Evolutionary conservation across 768 basidiomycete genomes (phyloP).

Genomic region (Leccinum broughii): DNA sequence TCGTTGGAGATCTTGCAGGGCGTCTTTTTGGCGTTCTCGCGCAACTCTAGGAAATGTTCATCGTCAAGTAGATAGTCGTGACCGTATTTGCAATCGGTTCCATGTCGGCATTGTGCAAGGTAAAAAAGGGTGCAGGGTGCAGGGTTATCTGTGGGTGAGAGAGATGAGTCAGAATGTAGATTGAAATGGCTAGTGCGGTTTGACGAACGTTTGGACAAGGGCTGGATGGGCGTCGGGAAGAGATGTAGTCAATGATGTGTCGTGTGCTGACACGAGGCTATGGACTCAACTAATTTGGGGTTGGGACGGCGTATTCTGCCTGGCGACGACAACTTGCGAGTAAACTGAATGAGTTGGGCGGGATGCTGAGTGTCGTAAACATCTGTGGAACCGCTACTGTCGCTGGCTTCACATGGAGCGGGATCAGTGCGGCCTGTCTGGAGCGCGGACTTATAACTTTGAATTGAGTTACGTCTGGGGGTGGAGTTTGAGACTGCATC

Average conservation of each 20-base stretch:
- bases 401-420: slow-evolving; percentile 45
- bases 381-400: slow-evolving; percentile 48
- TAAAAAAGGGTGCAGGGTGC: slow-evolving; percentile 70
- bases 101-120: slow-evolving; percentile 60
- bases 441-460: slow-evolving; percentile 45
- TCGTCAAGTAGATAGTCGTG: slow-evolving; percentile 60
- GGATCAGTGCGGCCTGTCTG: slow-evolving; percentile 24
- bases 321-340: slow-evolving; percentile 32
- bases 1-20: slow-evolving; percentile 62
- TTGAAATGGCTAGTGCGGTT: slow-evolving; percentile 6
- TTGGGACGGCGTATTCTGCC: slow-evolving; percentile 45
- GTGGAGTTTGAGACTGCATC: slow-evolving; percentile 16
- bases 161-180: background rate
- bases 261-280: slow-evolving; percentile 6
- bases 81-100: slow-evolving; percentile 56
- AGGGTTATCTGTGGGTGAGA: slow-evolving; percentile 45
- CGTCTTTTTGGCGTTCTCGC: slow-evolving; percentile 57
- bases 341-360: slow-evolving; percentile 29
- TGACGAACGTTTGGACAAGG: slow-evolving; percentile 61
- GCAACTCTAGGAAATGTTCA: slow-evolving; percentile 55
- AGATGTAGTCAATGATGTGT: slow-evolving; percentile 17
- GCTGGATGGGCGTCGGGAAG: slow-evolving; percentile 35
- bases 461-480: slow-evolving; percentile 27
- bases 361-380: slow-evolving; percentile 35
- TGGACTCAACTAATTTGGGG: slow-evolving; percentile 51